These are phyloP conservation scores for Brachypodium distachyon DNA, from an alignment of 202 grass and related monocot species.

Conservation along the genomic window DNA sequence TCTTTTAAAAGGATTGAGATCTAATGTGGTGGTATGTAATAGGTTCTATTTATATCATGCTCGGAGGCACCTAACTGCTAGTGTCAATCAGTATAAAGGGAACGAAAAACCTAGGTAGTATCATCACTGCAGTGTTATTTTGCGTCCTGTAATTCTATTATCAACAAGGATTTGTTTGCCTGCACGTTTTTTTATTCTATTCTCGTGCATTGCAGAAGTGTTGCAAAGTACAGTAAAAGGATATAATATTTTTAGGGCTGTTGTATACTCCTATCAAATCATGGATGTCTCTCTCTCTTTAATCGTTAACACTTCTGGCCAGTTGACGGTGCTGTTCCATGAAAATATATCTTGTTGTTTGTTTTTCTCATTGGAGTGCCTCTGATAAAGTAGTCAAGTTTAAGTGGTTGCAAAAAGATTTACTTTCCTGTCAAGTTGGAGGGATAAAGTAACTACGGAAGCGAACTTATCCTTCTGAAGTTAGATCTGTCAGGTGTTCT, in stretches of 20 bases:
- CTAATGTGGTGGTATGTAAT: background rate
- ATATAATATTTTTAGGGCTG: background rate
- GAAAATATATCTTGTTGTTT: background rate
- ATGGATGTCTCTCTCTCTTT: background rate
- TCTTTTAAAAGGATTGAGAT: background rate
- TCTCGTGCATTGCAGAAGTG: background rate
- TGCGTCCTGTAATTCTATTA: background rate
- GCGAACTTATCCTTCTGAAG: background rate
- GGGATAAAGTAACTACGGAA: background rate
- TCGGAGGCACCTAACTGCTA: background rate
- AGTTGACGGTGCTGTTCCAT: background rate
- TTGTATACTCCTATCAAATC: background rate
- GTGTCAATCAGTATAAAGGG: background rate
- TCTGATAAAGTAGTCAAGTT: background rate
- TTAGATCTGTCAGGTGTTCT: background rate
- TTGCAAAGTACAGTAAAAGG: background rate
- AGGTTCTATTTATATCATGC: background rate
- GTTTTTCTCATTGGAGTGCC: background rate
- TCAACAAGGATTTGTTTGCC: background rate
- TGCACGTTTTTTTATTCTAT: background rate
- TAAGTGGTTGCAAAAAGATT: background rate
- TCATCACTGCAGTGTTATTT: background rate
- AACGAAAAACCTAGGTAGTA: background rate
- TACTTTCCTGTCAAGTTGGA: background rate
- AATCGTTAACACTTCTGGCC: background rate